A percentile compares a stretch with the other conserved stretches of the same genome.
Conservation (phyloP, 2,329 filamentous ascomycete species). For the Pseudogymnoascus sp. region DNA sequence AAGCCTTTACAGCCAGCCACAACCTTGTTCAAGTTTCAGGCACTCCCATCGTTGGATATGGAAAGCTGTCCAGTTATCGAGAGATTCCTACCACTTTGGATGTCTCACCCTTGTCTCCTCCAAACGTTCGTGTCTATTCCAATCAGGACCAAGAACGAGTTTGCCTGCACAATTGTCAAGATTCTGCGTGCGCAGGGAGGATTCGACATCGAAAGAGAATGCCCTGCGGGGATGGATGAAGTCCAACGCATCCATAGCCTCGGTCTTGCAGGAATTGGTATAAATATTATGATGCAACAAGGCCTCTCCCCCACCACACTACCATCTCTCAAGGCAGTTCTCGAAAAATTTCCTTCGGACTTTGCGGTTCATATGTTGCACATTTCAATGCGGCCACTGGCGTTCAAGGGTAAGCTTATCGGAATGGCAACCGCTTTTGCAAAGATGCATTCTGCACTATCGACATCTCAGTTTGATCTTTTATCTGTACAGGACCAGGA, state of each 20-base stretch:
- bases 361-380: conserved; percentile 24
- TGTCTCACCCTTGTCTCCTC: conserved; percentile 32
- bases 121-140: conserved; percentile 32
- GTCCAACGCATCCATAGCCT: conserved; percentile 24
- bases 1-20: neutral
- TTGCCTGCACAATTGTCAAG: conserved; percentile 31
- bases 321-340: conserved; percentile 22
- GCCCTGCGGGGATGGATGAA: conserved; percentile 36
- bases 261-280: conserved; percentile 30
- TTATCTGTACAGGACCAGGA: conserved; percentile 14
- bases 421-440: conserved; percentile 31
- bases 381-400: conserved; percentile 21
- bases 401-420: conserved; percentile 25
- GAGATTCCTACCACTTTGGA: conserved; percentile 33
- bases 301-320: conserved; percentile 13
- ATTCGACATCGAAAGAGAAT: conserved; percentile 30
- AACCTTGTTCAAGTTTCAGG: neutral
- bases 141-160: conserved; percentile 27
- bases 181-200: conserved; percentile 35
- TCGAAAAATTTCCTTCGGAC: conserved; percentile 19
- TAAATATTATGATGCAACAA: conserved; percentile 23
- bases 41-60: conserved; percentile 11
- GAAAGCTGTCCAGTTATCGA: conserved; percentile 13
- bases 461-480: neutral
- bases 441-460: conserved; percentile 20